Evolutionary conservation across 1,284 basidiomycete species (phyloP).

Genomic region (Moesziomyces sp.): DNA sequence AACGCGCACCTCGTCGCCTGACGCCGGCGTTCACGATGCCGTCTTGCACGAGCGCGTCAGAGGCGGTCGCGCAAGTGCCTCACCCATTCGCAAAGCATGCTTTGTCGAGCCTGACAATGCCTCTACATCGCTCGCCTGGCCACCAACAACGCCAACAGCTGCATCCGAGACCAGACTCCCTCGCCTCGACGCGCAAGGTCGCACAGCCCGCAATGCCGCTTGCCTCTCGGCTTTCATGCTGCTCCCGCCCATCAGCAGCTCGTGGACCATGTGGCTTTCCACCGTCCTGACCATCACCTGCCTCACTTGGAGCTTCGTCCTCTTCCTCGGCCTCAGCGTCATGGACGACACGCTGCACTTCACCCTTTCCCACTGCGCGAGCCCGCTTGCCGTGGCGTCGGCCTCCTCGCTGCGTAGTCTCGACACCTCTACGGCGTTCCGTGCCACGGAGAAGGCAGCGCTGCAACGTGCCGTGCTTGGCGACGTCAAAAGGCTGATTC

Average conservation of each 20-base stretch:
- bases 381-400: conserved; percentile 1
- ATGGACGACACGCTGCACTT: conserved; percentile 32
- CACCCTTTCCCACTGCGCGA: conserved; percentile 20
- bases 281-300: conserved; percentile 20
- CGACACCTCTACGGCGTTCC: conserved; percentile 1
- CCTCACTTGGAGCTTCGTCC: conserved; percentile 27
- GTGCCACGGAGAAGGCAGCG: conserved; percentile 13
- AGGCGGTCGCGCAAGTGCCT: conserved; percentile 6
- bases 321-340: conserved; percentile 23
- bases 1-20: neutral
- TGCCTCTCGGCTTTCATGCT: conserved; percentile 22
- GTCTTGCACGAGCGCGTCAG: neutral
- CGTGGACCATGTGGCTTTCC: conserved; percentile 33
- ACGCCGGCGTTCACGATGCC: neutral
- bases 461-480: conserved; percentile 23
- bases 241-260: conserved; percentile 25
- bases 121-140: conserved; percentile 1
- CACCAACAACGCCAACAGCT: neutral
- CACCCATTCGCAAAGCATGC: conserved; percentile 7
- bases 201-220: conserved; percentile 24
- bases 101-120: conserved; percentile 23
- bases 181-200: conserved; percentile 22
- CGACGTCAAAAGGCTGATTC: conserved; percentile 32
- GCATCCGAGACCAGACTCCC: conserved; percentile 12
- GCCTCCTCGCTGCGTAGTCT: conserved; percentile 17